These are phyloP conservation scores for Diaporthe ilicicola DNA, from an alignment of 2,329 filamentous ascomycete genomes.

Conservation along the genomic window DNA sequence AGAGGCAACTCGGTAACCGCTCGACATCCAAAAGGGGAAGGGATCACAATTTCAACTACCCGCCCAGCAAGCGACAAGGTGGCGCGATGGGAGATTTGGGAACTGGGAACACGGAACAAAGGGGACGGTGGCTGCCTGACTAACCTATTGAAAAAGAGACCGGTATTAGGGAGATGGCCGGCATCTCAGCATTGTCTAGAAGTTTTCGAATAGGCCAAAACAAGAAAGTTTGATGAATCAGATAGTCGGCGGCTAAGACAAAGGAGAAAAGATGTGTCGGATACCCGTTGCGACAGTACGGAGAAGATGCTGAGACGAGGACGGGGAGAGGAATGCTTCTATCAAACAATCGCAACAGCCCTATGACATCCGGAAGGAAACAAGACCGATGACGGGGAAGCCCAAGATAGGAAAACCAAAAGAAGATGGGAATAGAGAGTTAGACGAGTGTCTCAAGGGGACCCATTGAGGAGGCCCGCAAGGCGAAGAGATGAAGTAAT, in stretches of 20 bases:
- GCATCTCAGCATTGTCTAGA: conserved; percentile 44
- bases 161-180: conserved; percentile 41
- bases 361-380: conserved; percentile 20
- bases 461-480: conserved; percentile 15
- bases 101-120: conserved; percentile 29
- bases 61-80: conserved; percentile 16
- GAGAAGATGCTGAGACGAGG: background rate
- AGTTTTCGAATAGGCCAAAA: conserved; percentile 39
- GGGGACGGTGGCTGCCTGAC: conserved; percentile 36
- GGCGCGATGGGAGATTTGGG: conserved; percentile 10
- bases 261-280: conserved; percentile 14
- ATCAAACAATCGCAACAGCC: conserved; percentile 16
- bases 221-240: conserved; percentile 35
- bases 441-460: conserved; percentile 26
- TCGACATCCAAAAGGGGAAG: conserved; percentile 11
- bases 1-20: conserved; percentile 23
- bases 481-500: conserved; percentile 24
- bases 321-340: conserved; percentile 14
- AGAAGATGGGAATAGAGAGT: conserved; percentile 12
- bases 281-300: background rate
- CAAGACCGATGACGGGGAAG: conserved; percentile 22
- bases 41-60: background rate
- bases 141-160: conserved; percentile 44
- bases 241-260: conserved; percentile 35
- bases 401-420: conserved; percentile 22